Percentiles rank a stretch among this genome's conserved stretches.
phyloP scores from a whole-genome alignment of 306 rosid genomes.

The Senna tora region DNA sequence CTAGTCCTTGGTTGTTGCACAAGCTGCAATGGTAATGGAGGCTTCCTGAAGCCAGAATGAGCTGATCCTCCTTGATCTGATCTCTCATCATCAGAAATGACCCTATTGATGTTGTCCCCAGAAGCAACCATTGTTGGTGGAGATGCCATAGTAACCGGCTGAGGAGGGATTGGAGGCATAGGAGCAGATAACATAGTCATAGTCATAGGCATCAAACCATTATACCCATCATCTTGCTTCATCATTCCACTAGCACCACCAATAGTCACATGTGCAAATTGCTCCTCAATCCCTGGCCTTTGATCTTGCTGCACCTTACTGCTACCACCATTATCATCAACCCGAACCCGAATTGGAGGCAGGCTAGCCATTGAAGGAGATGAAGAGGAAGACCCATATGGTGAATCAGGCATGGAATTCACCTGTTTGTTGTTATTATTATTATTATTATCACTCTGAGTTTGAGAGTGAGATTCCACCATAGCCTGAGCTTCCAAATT shows the following conservation, averaged over 20 bases:
- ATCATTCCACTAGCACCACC: constrained; percentile 25
- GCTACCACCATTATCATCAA: constrained; percentile 52
- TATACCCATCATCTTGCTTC: constrained; percentile 48
- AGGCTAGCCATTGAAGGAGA: constrained; percentile 74
- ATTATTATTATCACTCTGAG: no score
- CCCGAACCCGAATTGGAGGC: constrained; percentile 85
- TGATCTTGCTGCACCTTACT: constrained; percentile 55
- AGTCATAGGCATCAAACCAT: no score
- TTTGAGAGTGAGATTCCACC: constrained; percentile 2
- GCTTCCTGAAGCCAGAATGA: constrained; percentile 61
- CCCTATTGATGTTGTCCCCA: constrained; percentile 54
- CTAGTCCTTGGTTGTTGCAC: constrained; percentile 58
- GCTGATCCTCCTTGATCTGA: constrained; percentile 60
- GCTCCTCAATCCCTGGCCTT: constrained; percentile 65
- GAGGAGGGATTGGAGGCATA: constrained; percentile 50
- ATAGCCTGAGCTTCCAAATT: constrained; percentile 59
- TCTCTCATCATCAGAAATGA: constrained; percentile 71
- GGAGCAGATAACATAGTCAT: constrained; percentile 42
- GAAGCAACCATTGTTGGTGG: constrained; percentile 32
- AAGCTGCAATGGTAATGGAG: constrained; percentile 86
- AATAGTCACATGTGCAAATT: constrained; percentile 64
- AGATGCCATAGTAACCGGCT: constrained; percentile 29
- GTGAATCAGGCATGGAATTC: constrained; percentile 57
- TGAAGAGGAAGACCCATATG: constrained; percentile 63
- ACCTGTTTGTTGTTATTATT: constrained; percentile 46